Evolutionary conservation across 2,329 filamentous ascomycete genomes (phyloP), one percentile per base, ranked within the genome.

Genomic region (Mariannaea sp.): DNA sequence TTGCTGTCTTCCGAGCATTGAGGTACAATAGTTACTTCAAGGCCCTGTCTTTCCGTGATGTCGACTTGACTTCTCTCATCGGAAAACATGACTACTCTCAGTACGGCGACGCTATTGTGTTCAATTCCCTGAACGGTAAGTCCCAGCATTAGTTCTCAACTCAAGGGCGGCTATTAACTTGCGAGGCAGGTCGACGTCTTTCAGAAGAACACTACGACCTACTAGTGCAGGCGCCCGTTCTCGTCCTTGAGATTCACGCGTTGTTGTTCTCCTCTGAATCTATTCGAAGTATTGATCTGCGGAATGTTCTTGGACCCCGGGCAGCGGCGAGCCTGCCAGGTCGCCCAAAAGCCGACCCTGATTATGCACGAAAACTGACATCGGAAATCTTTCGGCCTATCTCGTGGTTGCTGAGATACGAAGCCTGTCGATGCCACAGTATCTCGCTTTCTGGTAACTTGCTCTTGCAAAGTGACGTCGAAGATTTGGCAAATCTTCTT

Each of bases 11-110:
- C 59, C 76, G 80, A 4, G 80, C 81, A 2, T 67, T 84, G 53
- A 75, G 81, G 8, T 84, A 82, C 64, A 84, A 84, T 48, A 81
- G 80, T 57, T 84, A 80, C 60, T 84, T 84, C 68, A 80, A 79
- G 53, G 79, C 80, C 1, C 66, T 84, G n/a, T 83, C 80, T 2
- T 82, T 84, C 56, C 68, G 72, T 8, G 75, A 79, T 46, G 73
- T 84, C 12, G 77, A 83, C 57, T 70, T 84, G 16, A 75, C 75
- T 1, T 61, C 70, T 7, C 61, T 75, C 10, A 65, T 65, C 24
- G 68, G 68, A 30, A 72, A 66, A 41, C 73, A 73, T 40, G 81
- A 84, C 54, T 73, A 74, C 36, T 64, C 71, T 2, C 70, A 72
- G 5, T 74, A 77, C 30, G 74, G 73, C 16, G 75, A 78, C 53